These are phyloP conservation scores for Rhizoctonia solani DNA, from an alignment of 1,284 basidiomycete genomes.

Conservation along the genomic window DNA sequence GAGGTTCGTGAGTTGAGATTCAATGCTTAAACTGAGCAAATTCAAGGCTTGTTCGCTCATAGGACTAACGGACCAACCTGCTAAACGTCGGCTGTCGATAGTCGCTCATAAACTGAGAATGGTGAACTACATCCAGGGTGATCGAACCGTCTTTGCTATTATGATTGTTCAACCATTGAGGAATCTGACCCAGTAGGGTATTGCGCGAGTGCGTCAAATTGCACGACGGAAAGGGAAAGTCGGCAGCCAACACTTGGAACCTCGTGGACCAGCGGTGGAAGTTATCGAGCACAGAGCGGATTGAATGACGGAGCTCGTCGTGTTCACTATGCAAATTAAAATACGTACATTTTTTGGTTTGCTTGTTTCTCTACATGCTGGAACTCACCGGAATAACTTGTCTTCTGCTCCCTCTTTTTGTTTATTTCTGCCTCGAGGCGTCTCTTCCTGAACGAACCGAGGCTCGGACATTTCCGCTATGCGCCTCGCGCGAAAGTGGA, in stretches of 20 bases:
- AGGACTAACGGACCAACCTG: conserved; percentile 16
- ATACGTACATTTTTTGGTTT: not conserved
- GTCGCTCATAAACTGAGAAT: conserved; percentile 34
- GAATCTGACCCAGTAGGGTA: conserved; percentile 34
- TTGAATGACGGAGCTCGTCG: conserved; percentile 39
- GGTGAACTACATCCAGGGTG: conserved; percentile 30
- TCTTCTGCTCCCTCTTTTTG: conserved; percentile 29
- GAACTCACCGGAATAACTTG: conserved; percentile 22
- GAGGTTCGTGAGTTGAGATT: conserved; percentile 36
- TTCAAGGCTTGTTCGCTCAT: conserved; percentile 5
- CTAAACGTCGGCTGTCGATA: conserved; percentile 35
- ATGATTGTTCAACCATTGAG: conserved; percentile 35
- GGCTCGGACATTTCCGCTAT: conserved; percentile 28
- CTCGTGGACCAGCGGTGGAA: conserved; percentile 28
- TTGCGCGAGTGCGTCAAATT: conserved; percentile 1
- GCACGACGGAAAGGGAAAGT: conserved; percentile 35
- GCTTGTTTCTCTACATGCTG: not conserved
- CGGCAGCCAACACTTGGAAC: conserved; percentile 34
- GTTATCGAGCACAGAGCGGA: conserved; percentile 36
- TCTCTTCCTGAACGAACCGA: conserved; percentile 3
- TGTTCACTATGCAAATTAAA: conserved; percentile 32
- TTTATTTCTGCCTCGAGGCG: conserved; percentile 24
- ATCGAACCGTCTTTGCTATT: conserved; percentile 1
- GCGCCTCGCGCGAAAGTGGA: conserved; percentile 28
- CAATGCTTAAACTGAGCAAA: conserved; percentile 34